Percentiles rank a stretch among this genome's conserved stretches.
Evolutionary conservation across 306 rosid genomes (phyloP).

Genomic region (Pachyrhizus erosus): DNA sequence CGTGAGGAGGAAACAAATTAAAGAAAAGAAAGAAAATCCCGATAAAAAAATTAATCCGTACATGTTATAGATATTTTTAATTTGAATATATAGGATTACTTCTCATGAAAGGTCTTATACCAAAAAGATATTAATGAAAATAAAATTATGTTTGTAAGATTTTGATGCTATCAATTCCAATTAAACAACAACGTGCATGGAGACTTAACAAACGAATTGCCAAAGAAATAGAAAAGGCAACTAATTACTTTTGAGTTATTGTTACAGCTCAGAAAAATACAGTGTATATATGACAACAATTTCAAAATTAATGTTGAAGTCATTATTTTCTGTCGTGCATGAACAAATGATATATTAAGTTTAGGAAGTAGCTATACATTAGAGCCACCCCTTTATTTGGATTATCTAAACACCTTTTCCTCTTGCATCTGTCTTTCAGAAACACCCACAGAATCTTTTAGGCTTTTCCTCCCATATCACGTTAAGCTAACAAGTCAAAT

Average conservation of each 20-base stretch:
- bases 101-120: neutral
- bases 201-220: neutral
- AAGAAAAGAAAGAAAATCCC: neutral
- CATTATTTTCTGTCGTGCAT: neutral
- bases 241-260: neutral
- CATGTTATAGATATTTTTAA: neutral
- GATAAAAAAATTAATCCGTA: neutral
- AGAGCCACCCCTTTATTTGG: slow-evolving; percentile 17
- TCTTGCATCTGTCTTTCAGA: slow-evolving; percentile 31
- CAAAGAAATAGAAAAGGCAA: slow-evolving; percentile 1
- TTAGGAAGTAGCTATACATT: neutral
- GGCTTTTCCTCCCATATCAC: slow-evolving; percentile 37
- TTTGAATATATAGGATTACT: neutral
- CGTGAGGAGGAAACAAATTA: neutral
- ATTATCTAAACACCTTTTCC: slow-evolving; percentile 33
- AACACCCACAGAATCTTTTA: slow-evolving; percentile 31
- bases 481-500: slow-evolving; percentile 37
- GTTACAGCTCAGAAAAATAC: neutral
- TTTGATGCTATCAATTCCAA: neutral
- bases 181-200: neutral
- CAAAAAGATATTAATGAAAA: neutral
- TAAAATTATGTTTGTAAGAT: neutral
- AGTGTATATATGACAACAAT: neutral
- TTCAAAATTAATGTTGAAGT: slow-evolving; percentile 18
- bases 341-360: slow-evolving; percentile 23